Evolutionary conservation across 345 rosid species (phyloP), one percentile per base, ranked within the genome.

Genomic region (Citrus reticulata): DNA sequence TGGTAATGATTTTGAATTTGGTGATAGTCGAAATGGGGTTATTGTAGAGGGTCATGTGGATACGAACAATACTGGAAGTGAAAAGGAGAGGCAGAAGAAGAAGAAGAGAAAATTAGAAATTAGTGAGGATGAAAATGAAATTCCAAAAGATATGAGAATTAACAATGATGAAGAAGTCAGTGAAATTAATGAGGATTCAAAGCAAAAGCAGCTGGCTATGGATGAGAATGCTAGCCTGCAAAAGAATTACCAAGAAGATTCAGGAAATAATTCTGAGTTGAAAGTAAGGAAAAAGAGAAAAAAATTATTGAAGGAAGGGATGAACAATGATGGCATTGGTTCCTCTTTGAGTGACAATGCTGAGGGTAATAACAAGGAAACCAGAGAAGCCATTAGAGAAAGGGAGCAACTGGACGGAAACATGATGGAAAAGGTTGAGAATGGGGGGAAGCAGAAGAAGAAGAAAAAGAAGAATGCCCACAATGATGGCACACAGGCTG

Each of bases 51-150:
- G 35, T 55, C 27, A 55, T 71, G 68, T 25, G 1, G 71, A 40
- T n/a, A 29, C 17, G 5, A 42, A 49, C 58, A 25, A 30, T 59
- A 32, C 30, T 51, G 77, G 20, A 71, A 71, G 20, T 30, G 29
- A 27, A 29, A 51, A 51, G 42, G 74, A 30, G 30, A 4, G 59
- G 3, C 27, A 70, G 32, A 76, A n/a, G 65, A 30, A 73, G 22
- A 75, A 60, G 79, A 74, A 80, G 86, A 49, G 67, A 63, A 74
- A 77, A 35, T 32, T 30, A 62, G 79, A 69, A 35, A 25, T 7
- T 40, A 74, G 9, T 32, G 22, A 59, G 14, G 37, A 16, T 74
- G 68, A 55, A 60, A 58, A 73, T 37, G 69, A 65, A 64, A 42
- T 27, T 17, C 13, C 27, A 75, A 72, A 79, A 59, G 37, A 27